These are phyloP conservation scores for Aspergillus arachidicola DNA, from an alignment of 2,329 filamentous ascomycete genomes.

Conservation along the genomic window DNA sequence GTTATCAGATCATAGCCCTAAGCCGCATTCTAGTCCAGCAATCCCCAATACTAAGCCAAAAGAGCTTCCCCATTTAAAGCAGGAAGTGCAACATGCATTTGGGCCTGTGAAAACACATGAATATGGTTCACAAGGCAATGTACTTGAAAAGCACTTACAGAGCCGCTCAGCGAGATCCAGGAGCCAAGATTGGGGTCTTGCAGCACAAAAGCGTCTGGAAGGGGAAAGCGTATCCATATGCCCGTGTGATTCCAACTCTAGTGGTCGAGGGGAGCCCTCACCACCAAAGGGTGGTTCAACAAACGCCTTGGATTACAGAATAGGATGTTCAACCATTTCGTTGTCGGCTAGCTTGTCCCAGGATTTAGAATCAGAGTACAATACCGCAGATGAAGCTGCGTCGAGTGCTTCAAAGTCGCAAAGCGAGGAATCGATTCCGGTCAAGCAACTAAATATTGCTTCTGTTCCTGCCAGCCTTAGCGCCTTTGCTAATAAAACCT, in stretches of 20 bases:
- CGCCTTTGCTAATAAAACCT: background rate
- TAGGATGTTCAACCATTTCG: slow-evolving; percentile 12
- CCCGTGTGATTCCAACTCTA: background rate
- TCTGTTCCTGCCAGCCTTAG: background rate
- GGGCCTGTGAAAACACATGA: background rate
- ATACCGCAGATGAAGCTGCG: slow-evolving; percentile 34
- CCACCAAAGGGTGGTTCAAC: background rate
- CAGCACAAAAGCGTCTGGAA: background rate
- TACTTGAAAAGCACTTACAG: background rate
- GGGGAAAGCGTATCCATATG: background rate
- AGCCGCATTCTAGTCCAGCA: background rate
- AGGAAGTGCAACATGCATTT: background rate
- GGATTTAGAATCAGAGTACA: slow-evolving; percentile 30
- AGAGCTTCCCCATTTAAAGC: background rate
- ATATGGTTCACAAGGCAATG: background rate
- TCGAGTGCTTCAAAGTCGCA: slow-evolving; percentile 18
- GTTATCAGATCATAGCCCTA: background rate
- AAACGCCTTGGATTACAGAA: background rate
- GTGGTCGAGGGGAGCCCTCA: background rate
- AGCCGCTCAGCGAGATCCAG: background rate
- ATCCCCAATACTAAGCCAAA: background rate
- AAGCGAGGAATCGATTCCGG: slow-evolving; percentile 6
- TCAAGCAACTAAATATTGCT: background rate
- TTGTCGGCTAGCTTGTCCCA: slow-evolving; percentile 21
- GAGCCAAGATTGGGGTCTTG: background rate